Evolutionary conservation across 1,139 yeast species (phyloP).

Genomic region (Hansenula lynferdii): DNA sequence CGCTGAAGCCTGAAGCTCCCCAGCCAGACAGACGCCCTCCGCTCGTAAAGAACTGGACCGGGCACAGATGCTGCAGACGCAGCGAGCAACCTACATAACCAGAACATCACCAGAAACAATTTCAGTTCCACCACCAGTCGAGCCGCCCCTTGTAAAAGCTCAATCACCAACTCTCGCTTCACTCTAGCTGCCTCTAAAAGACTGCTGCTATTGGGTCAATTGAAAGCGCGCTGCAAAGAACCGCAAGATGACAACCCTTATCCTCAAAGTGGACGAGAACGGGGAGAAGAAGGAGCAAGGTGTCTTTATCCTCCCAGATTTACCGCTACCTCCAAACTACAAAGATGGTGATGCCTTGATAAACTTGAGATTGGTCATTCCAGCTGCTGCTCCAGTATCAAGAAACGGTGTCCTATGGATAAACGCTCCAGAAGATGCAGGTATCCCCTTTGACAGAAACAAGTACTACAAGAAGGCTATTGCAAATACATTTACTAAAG

Average conservation of each 20-base stretch:
- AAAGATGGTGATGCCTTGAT: conserved; percentile 43
- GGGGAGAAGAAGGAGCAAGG: conserved; percentile 38
- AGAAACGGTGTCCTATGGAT: conserved; percentile 69
- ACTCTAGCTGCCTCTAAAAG: too few species aligned
- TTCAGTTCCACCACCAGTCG: too few species aligned
- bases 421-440: conserved; percentile 55
- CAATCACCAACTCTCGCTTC: too few species aligned
- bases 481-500: conserved; percentile 50
- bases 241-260: conserved; percentile 16
- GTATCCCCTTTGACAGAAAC: conserved; percentile 48
- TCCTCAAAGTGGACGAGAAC: conserved; percentile 17
- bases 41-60: too few species aligned
- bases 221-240: background rate
- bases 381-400: conserved; percentile 71
- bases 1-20: too few species aligned
- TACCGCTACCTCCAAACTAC: conserved; percentile 39
- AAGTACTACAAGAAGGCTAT: conserved; percentile 46
- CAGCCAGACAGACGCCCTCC: too few species aligned
- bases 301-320: conserved; percentile 59
- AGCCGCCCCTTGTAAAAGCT: too few species aligned
- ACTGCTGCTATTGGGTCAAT: too few species aligned
- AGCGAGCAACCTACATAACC: too few species aligned
- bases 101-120: too few species aligned
- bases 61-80: too few species aligned
- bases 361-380: conserved; percentile 55